Base-by-base conservation (phyloP, 2,329 filamentous ascomycete species). In the Colletotrichum magnum region DNA sequence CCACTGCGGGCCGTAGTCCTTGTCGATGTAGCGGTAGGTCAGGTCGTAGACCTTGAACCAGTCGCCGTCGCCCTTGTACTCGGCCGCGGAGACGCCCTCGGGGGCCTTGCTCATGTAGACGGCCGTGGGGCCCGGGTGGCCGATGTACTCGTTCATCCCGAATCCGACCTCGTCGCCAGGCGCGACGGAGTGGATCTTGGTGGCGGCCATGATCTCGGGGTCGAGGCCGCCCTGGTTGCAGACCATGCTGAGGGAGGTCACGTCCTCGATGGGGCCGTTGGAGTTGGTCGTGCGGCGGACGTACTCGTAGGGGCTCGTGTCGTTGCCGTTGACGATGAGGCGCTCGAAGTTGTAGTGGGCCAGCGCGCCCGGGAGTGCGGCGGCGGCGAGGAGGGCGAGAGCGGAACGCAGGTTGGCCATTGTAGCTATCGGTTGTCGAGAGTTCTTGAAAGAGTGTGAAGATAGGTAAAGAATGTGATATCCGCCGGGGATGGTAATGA, bases 41-140 rank as follows among this genome's bases (percentile, higher is more conserved):
- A 41, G 0, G 48, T 50, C 51, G 24, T 71, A 60, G 58, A 76
- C 72, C 73, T 76, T 75, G 66, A 73, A 77, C 75, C 75, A 77
- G 47, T 72, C 65, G 21, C 69, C 69, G 62, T 74, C 71, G 32
- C 26, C 67, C 13, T 69, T 47, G n/a, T 60, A 76, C 52, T 56
- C 32, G 32, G 52, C 52, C 28, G 56, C 68, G 18, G 58, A 70
- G 15, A 75, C 69, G 4, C 26, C 45, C 0, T 61, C 69, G 6
- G 62, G 64, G 0, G 60, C 60, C 60, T 57, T 64, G 57, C 60
- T 65, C 41, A 71, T 53, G 60, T 69, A 72, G 28, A 72, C 68
- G 3, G 48, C 39, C 2, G 28, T 41, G 0, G 71, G 71, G 0
- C 68, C 68, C 0, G 68, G 68, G 43, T 72, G 71, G 32, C 64